Conservation (phyloP, 257 asterid genomes). For the Capsicum baccatum region DNA sequence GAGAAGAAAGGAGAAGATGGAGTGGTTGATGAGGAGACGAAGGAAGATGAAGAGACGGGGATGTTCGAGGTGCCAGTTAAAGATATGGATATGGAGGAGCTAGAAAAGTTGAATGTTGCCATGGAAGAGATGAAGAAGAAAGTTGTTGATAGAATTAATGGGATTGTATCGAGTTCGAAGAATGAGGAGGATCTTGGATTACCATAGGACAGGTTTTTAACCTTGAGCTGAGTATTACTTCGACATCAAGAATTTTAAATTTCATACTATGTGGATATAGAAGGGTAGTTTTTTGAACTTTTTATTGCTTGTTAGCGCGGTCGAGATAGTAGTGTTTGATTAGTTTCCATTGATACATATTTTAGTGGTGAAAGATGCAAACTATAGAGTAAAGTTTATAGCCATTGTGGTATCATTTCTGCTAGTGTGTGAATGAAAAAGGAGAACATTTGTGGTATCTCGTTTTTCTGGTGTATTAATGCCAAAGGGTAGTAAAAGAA, state of each 20-base stretch:
- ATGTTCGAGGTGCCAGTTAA: constrained; percentile 11
- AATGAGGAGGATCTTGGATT: constrained; percentile 8
- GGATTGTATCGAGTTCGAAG: constrained; percentile 6
- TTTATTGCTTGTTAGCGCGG: background rate
- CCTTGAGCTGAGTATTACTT: constrained; percentile 1
- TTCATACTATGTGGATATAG: background rate
- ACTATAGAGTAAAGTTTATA: background rate
- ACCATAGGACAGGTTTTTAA: background rate
- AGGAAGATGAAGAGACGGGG: background rate
- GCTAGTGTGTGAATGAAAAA: background rate
- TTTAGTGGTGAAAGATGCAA: background rate
- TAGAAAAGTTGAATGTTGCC: constrained; percentile 32
- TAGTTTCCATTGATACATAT: background rate
- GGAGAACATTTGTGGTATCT: no score
- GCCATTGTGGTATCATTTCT: background rate
- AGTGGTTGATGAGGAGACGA: background rate
- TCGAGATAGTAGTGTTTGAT: background rate
- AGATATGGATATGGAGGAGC: constrained; percentile 31
- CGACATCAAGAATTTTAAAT: background rate
- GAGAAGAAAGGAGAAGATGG: constrained; percentile 12
- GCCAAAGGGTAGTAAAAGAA: no score
- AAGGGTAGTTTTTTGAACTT: background rate
- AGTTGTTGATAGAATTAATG: constrained; percentile 33
- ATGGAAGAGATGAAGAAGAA: constrained; percentile 32
- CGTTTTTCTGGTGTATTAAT: no score